Evolutionary conservation across 306 rosid genomes (phyloP).

Genomic region (Prunus davidiana): DNA sequence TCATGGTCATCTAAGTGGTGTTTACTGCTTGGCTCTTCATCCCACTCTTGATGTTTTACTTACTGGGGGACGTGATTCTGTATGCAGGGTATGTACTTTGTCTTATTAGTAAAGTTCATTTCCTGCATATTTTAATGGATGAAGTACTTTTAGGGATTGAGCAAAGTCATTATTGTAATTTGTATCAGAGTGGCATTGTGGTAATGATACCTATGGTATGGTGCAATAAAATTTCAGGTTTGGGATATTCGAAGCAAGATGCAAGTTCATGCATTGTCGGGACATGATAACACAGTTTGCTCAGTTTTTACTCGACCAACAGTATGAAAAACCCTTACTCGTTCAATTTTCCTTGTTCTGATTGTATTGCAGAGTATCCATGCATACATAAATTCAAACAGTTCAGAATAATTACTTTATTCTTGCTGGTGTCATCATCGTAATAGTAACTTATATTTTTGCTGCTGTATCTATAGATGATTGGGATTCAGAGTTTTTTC

Average conservation of each 20-base stretch:
- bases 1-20: conserved; percentile 99
- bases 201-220: conserved; percentile 14
- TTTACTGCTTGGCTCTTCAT: conserved; percentile 95
- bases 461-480: neutral
- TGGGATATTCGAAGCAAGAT: conserved; percentile 99
- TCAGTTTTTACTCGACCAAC: conserved; percentile 91
- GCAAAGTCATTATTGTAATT: neutral
- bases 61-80: conserved; percentile 99
- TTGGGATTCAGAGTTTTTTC: neutral
- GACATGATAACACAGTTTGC: conserved; percentile 97
- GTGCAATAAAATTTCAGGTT: conserved; percentile 53
- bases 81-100: conserved; percentile 78
- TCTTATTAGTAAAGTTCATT: conserved; percentile 14
- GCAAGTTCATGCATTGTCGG: conserved; percentile 87
- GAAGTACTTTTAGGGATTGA: conserved; percentile 4
- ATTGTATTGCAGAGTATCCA: neutral
- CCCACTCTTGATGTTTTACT: conserved; percentile 89
- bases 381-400: neutral
- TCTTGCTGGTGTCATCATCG: neutral
- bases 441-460: neutral
- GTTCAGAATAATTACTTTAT: neutral
- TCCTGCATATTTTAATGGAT: conserved; percentile 13
- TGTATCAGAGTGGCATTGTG: conserved; percentile 13
- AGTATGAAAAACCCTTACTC: conserved; percentile 40
- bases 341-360: neutral